Conservation (phyloP, 805 yeast genomes). For the Danielia reshetovae region DNA sequence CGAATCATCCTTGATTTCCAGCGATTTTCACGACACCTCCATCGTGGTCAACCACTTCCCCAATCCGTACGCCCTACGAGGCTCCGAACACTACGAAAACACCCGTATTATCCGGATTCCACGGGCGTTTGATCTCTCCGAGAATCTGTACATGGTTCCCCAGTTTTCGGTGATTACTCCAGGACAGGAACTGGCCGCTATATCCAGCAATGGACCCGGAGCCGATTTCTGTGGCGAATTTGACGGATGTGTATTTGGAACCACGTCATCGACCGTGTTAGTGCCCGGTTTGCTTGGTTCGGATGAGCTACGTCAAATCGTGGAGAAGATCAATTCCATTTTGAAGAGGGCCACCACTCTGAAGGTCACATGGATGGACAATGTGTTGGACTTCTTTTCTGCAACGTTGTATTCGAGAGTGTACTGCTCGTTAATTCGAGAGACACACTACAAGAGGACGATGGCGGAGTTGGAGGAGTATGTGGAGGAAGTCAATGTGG, state of each 20-base stretch:
- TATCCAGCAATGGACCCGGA: conserved; percentile 15
- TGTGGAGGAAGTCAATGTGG: conserved; percentile 20
- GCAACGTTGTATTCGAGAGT: conserved; percentile 30
- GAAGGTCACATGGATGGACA: conserved; percentile 25
- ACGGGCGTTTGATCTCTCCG: conserved; percentile 35
- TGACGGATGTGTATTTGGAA: conserved; percentile 47
- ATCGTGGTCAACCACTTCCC: conserved; percentile 68
- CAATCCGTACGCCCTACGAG: conserved; percentile 41
- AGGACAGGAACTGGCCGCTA: conserved; percentile 63
- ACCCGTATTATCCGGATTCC: conserved; percentile 69
- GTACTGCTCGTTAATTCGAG: conserved; percentile 11
- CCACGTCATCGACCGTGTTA: conserved; percentile 47
- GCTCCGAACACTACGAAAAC: conserved; percentile 22
- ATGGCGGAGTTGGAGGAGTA: conserved; percentile 42
- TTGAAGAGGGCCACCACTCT: not conserved
- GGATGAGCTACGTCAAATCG: conserved; percentile 39
- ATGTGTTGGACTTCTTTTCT: conserved; percentile 39
- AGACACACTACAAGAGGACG: conserved; percentile 23
- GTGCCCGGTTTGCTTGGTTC: conserved; percentile 22
- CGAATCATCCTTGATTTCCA: not conserved
- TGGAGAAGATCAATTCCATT: conserved; percentile 39
- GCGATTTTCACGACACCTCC: not conserved
- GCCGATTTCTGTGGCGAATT: conserved; percentile 31
- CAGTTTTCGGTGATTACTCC: conserved; percentile 54
- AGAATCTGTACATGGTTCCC: conserved; percentile 42